Conservation (phyloP, 73 alveolate species). For the Tetrahymena elliotti region DNA sequence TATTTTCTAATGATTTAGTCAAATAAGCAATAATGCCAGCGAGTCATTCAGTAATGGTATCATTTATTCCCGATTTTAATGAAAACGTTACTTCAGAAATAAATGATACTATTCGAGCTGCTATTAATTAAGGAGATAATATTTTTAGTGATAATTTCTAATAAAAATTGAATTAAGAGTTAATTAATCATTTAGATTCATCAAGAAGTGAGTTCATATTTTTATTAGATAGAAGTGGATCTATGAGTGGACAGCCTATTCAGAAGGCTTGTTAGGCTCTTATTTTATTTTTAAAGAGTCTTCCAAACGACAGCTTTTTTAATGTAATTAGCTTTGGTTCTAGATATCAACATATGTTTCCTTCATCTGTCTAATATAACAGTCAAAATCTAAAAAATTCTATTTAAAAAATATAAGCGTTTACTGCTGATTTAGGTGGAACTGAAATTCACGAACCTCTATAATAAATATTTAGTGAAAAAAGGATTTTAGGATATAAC, state of each 20-base stretch:
- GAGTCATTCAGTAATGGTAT: background rate
- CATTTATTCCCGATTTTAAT: background rate
- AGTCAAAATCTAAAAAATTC: background rate
- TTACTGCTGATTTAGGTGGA: constrained; percentile 77
- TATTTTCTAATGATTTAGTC: background rate
- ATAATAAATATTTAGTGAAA: background rate
- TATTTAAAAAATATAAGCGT: background rate
- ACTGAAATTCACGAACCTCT: constrained; percentile 79
- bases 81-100: background rate
- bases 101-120: background rate
- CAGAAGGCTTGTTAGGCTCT: constrained; percentile 55
- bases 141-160: background rate
- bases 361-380: background rate
- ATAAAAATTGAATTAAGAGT: background rate
- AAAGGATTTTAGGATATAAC: background rate
- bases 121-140: background rate
- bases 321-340: constrained; percentile 70
- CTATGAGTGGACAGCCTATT: constrained; percentile 65
- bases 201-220: constrained; percentile 51
- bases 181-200: background rate
- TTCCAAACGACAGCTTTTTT: constrained; percentile 58
- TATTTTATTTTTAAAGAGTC: constrained; percentile 49
- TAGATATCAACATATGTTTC: background rate
- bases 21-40: background rate
- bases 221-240: constrained; percentile 76